Base-by-base conservation (phyloP, 129 eudicot species). In the Sambucus nigra region DNA sequence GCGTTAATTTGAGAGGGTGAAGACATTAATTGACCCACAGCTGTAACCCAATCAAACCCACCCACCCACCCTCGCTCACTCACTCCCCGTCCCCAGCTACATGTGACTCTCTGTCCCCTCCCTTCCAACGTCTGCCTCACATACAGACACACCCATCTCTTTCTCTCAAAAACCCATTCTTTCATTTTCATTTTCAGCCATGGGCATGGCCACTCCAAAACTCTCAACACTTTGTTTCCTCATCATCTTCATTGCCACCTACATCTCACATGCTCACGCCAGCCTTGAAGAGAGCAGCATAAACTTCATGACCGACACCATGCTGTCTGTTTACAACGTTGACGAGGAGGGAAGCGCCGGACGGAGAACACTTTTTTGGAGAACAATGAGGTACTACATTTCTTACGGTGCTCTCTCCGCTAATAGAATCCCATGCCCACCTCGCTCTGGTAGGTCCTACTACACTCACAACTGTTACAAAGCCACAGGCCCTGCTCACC, bases 391-490 rank as follows among this genome's bases (percentile, higher is more conserved):
- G 47, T 70, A 78, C 57, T 86, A 81, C 62, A 86, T 86, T 1
- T 86, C 95, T 0, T 86, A 86, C 53, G 92, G 81, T 12, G 95
- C 91, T n/a, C 68, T 86, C 0, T 75, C 86, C 10, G 87, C 95
- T 13, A 86, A 86, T 29, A 73, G 86, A 53, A 67, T 86, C 4
- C 93, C 95, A 0, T 86, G 95, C 48, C 95, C 87, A 6, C 84
- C 95, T 11, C 87, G 95, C 32, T 81, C 95, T 16, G 95, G 95
- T 12, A 76, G 92, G 67, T 86, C 95, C 6, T 86, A 86, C 48
- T 86, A 86, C 57, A 81, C 95, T 10, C 87, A 86, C 61, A 60
- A 81, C 64, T 86, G 95, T 53, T 79, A 70, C 68, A 51, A 47
- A 19, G 87, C 91, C 20, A 79, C 74, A 29, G 87, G 83, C 5